Evolutionary conservation across 139 green algal genomes (phyloP).

Genomic region (Pseudopediastrum boryanum): DNA sequence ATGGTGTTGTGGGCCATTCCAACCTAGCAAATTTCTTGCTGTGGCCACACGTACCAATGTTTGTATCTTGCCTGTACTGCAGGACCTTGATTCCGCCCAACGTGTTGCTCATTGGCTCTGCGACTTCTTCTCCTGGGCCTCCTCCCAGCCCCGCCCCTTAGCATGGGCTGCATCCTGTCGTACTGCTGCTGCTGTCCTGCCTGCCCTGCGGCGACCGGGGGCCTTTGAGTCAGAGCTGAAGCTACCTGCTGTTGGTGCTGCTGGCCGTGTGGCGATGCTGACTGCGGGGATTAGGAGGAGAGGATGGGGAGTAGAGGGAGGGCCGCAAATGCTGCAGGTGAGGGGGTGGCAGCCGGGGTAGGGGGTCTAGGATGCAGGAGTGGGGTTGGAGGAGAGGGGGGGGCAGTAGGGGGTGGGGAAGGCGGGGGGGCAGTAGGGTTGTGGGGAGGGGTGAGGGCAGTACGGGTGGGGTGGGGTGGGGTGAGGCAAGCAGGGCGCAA

Average conservation of each 20-base stretch:
- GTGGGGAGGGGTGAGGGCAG: too few relatives aligned
- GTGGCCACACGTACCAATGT: too few relatives aligned
- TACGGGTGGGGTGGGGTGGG: too few relatives aligned
- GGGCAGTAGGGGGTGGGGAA: too few relatives aligned
- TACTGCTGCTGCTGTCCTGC: constrained; percentile 43
- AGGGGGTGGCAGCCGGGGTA: too few relatives aligned
- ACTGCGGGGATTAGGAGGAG: constrained; percentile 29
- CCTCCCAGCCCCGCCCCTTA: constrained; percentile 11
- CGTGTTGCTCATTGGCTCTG: constrained; percentile 23
- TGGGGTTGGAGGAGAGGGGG: neutral
- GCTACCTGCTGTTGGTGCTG: constrained; percentile 49
- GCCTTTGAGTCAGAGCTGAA: constrained; percentile 59
- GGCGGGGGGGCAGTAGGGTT: too few relatives aligned
- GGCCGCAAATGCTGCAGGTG: neutral
- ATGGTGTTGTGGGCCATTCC: too few relatives aligned
- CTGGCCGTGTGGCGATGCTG: constrained; percentile 60
- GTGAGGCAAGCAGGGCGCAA: too few relatives aligned
- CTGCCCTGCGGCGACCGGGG: constrained; percentile 52
- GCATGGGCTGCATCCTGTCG: constrained; percentile 5
- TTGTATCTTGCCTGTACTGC: constrained; percentile 15
- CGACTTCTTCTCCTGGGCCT: constrained; percentile 21
- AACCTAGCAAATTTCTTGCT: too few relatives aligned
- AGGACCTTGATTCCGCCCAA: constrained; percentile 18
- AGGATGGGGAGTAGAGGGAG: constrained; percentile 13
- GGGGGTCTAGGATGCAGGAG: constrained; percentile 25